Evolutionary conservation across 768 basidiomycete species (phyloP), one percentile per base, ranked within the genome.

Genomic region (Rhodotorula babjevae): DNA sequence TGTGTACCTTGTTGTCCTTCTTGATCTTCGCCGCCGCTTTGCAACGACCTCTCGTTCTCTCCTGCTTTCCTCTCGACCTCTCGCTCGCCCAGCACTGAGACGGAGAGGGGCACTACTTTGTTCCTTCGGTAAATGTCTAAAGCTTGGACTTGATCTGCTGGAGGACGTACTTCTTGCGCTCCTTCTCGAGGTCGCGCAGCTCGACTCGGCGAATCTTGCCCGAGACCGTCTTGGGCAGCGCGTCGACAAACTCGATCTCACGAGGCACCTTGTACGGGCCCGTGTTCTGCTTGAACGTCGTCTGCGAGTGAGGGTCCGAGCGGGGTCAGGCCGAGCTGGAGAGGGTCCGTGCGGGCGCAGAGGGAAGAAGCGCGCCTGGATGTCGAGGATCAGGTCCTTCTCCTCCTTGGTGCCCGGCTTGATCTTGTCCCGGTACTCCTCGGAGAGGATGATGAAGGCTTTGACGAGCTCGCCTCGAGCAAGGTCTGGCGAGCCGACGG

Each of bases 221-320:
- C 11, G 40, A 47, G 21, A 74, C 63, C 11, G 76, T 77, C 70
- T 67, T 69, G 23, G 76, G 76, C 9, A 74, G 70, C 36, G 27
- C 50, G 19, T 61, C 52, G 55, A 53, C 40, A 27, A 57, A 36
- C 19, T 69, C 67, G 52, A 68, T 65, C 63, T 72, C 76, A 0
- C 76, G 76, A 2, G 76, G 76, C 0, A 67, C 63, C 29, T 77
- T 77, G 68, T 74, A 77, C 2, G 76, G 72, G 14, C 66, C 72
- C 14, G 72, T 71, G 11, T 29, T 27, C 36, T 63, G 40, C 36
- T 65, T 62, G 65, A 75, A 66, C 49, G 44, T 58, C 49, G 56
- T 47, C 69, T 61, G 69, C 50, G 49, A 4, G 50, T 3, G 25
- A 27, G 8, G 50, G 3, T 21, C n/a, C 23, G 33, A 23, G 29